These are phyloP conservation scores for Salix koriyanagi DNA, from an alignment of 345 rosid genomes.

Conservation along the genomic window DNA sequence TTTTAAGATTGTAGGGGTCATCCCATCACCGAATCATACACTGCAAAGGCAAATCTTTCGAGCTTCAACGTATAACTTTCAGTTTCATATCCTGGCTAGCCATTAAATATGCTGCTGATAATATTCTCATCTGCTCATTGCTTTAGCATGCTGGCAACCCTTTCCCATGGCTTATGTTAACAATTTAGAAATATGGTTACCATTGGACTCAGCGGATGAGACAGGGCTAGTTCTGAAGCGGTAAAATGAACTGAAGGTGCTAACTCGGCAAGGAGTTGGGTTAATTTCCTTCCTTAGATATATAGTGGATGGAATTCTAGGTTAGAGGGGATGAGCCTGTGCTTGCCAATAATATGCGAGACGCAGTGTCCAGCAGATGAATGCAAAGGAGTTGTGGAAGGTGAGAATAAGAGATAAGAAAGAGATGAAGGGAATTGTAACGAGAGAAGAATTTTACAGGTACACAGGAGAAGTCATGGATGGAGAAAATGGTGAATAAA, in stretches of 20 bases:
- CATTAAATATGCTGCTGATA: too few relatives aligned
- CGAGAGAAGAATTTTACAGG: slow-evolving; percentile 25
- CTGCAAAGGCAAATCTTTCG: too few relatives aligned
- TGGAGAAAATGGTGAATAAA: slow-evolving; percentile 33
- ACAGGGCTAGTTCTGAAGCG: slow-evolving; percentile 35
- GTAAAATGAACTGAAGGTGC: slow-evolving; percentile 49
- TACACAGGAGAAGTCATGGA: slow-evolving; percentile 35
- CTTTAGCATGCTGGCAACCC: neutral
- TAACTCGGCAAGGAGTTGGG: slow-evolving; percentile 39
- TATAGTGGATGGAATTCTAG: slow-evolving; percentile 53
- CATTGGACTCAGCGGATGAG: slow-evolving; percentile 16
- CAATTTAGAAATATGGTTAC: slow-evolving; percentile 27
- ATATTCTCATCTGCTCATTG: too few relatives aligned
- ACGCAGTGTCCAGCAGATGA: slow-evolving; percentile 44
- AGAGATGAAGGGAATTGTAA: slow-evolving; percentile 28
- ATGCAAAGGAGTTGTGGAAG: slow-evolving; percentile 43
- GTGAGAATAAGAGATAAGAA: slow-evolving; percentile 37
- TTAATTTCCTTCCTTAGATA: too few relatives aligned
- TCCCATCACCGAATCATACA: too few relatives aligned
- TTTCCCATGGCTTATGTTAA: slow-evolving; percentile 38
- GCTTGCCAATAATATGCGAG: slow-evolving; percentile 40
- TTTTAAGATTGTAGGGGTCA: too few relatives aligned
- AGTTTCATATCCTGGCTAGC: too few relatives aligned
- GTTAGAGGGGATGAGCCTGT: slow-evolving; percentile 39
- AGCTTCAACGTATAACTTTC: too few relatives aligned